A percentile compares a stretch with the other conserved stretches of the same genome.
Evolutionary conservation across 73 alveolate species (phyloP).

Genomic region (Paramecium primaurelia): DNA sequence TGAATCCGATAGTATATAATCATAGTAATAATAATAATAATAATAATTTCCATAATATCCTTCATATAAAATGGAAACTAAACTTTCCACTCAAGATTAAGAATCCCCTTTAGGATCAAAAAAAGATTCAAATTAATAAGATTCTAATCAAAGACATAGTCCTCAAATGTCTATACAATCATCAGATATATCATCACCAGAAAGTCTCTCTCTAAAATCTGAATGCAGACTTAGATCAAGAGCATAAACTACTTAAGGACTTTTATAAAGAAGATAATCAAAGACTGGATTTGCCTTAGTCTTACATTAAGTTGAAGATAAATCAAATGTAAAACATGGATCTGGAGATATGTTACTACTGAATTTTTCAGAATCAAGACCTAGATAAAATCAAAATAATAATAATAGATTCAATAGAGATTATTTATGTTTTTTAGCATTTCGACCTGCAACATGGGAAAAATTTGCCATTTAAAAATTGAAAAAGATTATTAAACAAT

Average conservation of each 20-base stretch:
- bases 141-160: background rate
- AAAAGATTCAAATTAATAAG: background rate
- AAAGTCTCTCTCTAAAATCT: background rate
- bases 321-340: background rate
- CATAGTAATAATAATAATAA: background rate
- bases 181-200: background rate
- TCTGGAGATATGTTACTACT: background rate
- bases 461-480: background rate
- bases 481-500: background rate
- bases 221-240: background rate
- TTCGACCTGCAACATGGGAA: conserved; percentile 5
- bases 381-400: background rate
- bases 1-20: background rate
- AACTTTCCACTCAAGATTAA: background rate
- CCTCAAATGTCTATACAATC: conserved; percentile 2
- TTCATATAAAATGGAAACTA: background rate
- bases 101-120: background rate
- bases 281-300: background rate
- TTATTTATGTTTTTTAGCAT: background rate
- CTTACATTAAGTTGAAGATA: background rate
- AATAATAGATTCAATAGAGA: background rate
- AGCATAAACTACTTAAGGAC: background rate
- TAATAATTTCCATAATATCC: background rate
- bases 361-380: background rate
- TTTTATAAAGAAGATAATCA: background rate